Percentiles rank a stretch among this genome's conserved stretches.
phyloP scores from a whole-genome alignment of 2,329 filamentous ascomycete genomes.

The Pseudodiploospora longispora region DNA sequence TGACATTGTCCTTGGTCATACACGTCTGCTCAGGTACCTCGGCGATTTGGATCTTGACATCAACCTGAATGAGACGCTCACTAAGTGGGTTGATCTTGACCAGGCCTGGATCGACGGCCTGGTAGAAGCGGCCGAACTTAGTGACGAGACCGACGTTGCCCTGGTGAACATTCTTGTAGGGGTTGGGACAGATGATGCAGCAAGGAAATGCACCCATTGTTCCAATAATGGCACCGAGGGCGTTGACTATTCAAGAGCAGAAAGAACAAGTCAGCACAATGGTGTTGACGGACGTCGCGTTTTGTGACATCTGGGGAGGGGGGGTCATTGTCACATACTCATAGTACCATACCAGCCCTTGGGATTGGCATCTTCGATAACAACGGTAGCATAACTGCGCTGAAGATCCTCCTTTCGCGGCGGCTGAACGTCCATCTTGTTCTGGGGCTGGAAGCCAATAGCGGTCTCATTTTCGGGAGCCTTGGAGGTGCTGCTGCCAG shows the following conservation, averaged over 20 bases:
- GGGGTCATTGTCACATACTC: constrained; percentile 46
- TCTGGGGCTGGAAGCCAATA: constrained; percentile 41
- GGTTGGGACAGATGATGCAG: constrained; percentile 88
- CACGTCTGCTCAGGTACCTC: constrained; percentile 94
- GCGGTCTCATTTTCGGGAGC: constrained; percentile 12
- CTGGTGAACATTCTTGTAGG: constrained; percentile 85
- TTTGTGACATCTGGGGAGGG: not conserved
- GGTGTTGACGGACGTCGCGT: not conserved
- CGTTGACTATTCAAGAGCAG: constrained; percentile 49
- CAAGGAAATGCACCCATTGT: constrained; percentile 80
- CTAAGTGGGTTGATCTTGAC: constrained; percentile 96
- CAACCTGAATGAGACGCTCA: constrained; percentile 82
- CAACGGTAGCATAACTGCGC: constrained; percentile 62
- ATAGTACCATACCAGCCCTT: constrained; percentile 87
- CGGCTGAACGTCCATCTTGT: constrained; percentile 65
- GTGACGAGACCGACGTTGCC: constrained; percentile 93
- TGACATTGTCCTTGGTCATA: constrained; percentile 99
- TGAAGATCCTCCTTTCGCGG: constrained; percentile 79
- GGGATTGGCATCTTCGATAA: constrained; percentile 57
- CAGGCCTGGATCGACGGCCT: constrained; percentile 91
- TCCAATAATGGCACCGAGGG: constrained; percentile 66
- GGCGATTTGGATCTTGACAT: constrained; percentile 98
- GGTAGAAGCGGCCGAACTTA: constrained; percentile 90
- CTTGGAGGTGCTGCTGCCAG: constrained; percentile 22
- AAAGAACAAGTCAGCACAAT: not conserved